Base-by-base conservation (phyloP, 148 eudicot genomes). In the Vaccinium corymbosum region DNA sequence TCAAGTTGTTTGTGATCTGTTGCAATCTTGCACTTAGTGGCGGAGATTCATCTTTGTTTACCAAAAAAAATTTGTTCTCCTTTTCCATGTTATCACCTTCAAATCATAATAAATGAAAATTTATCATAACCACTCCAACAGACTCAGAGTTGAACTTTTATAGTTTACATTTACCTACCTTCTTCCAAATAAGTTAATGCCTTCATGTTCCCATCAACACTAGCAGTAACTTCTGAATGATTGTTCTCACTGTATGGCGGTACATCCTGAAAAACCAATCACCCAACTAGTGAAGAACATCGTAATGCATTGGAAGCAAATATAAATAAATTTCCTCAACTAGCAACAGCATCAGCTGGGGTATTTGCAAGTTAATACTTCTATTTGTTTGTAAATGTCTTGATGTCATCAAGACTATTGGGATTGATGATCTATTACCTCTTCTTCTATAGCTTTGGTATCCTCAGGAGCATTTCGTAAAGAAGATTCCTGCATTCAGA, bases 21-120 rank as follows among this genome's bases (percentile, higher is more conserved):
- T 84, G 88, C 61, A 97, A 62, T 78, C 94, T 91, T 71, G 88
- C 88, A 80, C 94, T 92, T 25, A 97, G 76, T 62, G 98, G 96
- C 27, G 98, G 99, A 73, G 99, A 94, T 68, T 74, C 85, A 20
- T 29, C 86, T 20, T 76, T 85, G 56, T 80, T 84, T 49, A 78
- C 17, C 16, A 61, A 38, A 17, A 59, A 75, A 76, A 42, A 74
- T 32, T 84, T 81, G 74, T 91, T 92, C 82, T 93, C 95, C 82
- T 94, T 92, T 38, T 85, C 94, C 87, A 78, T 81, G 80, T 38
- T 76, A 66, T 46, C 81, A 81, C 76, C 88, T 88, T 32, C 8
- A 50, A n/a, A 80, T 19, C 7, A 74, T 2, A 7, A 38, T 6
- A 59, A 59, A 76, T 50, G 14, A 82, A 11, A 46, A 3, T 27